phyloP scores from a whole-genome alignment of 495 filamentous ascomycete genomes.

The Penicillium paradoxum region DNA sequence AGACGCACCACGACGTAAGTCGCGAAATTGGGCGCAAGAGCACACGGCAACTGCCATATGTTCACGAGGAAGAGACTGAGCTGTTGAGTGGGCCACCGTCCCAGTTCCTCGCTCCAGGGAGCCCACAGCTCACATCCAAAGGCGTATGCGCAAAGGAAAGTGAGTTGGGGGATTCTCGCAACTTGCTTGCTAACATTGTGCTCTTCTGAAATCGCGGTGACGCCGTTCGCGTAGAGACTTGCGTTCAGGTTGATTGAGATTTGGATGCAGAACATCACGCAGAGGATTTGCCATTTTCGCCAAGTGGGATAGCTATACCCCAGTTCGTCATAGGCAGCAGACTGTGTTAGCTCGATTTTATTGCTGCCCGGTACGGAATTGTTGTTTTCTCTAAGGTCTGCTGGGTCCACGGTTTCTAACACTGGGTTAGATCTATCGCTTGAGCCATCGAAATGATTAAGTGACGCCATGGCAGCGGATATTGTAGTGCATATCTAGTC shows the following conservation, averaged over 20 bases:
- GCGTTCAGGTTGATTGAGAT: conserved; percentile 76
- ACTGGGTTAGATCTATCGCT: no score
- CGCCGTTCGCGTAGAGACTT: conserved; percentile 58
- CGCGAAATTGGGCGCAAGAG: conserved; percentile 60
- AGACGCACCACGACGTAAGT: conserved; percentile 54
- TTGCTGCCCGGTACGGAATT: no score
- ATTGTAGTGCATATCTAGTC: no score
- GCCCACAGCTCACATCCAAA: conserved; percentile 74
- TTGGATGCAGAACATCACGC: conserved; percentile 63
- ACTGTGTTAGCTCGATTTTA: no score
- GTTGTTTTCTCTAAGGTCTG: no score
- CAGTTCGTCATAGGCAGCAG: conserved; percentile 38
- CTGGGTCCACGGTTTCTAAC: no score
- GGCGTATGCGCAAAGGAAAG: conserved; percentile 64
- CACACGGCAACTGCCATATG: conserved; percentile 61
- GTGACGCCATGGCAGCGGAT: no score
- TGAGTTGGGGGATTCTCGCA: conserved; percentile 53
- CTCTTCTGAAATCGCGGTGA: conserved; percentile 50
- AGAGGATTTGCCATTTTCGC: conserved; percentile 68
- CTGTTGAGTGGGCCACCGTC: conserved; percentile 60
- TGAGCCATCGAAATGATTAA: no score
- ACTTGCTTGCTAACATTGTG: conserved; percentile 54
- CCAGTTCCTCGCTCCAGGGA: conserved; percentile 67
- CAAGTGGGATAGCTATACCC: conserved; percentile 51
- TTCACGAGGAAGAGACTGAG: conserved; percentile 60